Percentiles rank a stretch among this genome's conserved stretches.
These are phyloP conservation scores for Backusella macrospora DNA, from an alignment of 192 early-diverging fungal genomes.

Conservation along the genomic window DNA sequence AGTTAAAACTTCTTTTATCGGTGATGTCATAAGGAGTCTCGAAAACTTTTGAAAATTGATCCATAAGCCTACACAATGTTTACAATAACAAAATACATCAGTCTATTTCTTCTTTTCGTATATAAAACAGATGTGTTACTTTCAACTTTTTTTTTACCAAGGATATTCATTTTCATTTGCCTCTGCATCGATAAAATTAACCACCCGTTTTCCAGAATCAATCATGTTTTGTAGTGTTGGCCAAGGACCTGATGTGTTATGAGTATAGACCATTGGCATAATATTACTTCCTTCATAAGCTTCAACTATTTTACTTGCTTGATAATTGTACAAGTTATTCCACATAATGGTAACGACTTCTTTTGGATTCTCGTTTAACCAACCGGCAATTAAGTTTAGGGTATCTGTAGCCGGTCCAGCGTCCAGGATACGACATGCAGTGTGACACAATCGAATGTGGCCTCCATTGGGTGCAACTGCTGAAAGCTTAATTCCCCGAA, in stretches of 20 bases:
- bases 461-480: conserved; percentile 28
- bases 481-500: conserved; percentile 74
- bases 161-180: conserved; percentile 52
- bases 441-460: conserved; percentile 63
- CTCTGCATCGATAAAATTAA: conserved; percentile 60
- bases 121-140: background rate
- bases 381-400: conserved; percentile 57
- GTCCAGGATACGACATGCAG: conserved; percentile 59
- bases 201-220: conserved; percentile 58
- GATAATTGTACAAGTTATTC: conserved; percentile 61
- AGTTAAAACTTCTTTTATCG: conserved; percentile 45
- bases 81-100: background rate
- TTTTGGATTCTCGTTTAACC: conserved; percentile 61
- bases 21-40: conserved; percentile 67
- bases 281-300: conserved; percentile 22
- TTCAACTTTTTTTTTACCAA: conserved; percentile 54
- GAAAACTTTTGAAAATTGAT: conserved; percentile 60
- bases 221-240: conserved; percentile 71
- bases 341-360: conserved; percentile 81
- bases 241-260: conserved; percentile 56
- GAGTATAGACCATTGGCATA: conserved; percentile 28
- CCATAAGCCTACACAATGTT: conserved; percentile 50
- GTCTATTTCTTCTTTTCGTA: no score
- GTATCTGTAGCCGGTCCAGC: conserved; percentile 53
- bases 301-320: conserved; percentile 43